Percentiles rank a stretch among this genome's conserved stretches.
These are phyloP conservation scores for Aspergillus unguis DNA, from an alignment of 2,329 filamentous ascomycete genomes.

Conservation along the genomic window DNA sequence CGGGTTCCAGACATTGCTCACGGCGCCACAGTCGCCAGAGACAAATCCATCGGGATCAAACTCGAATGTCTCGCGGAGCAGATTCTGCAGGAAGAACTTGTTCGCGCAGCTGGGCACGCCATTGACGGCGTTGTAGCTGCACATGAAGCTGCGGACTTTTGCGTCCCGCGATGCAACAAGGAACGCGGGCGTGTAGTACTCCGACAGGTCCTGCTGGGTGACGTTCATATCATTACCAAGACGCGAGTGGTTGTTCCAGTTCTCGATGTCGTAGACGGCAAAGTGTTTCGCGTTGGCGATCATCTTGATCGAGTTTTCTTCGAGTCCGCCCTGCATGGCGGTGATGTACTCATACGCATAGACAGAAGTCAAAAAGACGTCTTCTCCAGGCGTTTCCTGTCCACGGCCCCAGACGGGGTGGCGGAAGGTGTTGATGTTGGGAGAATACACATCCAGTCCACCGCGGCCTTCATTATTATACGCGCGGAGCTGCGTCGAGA, in stretches of 20 bases:
- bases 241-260: conserved; percentile 43
- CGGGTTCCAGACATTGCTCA: conserved; percentile 57
- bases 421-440: conserved; percentile 64
- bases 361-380: conserved; percentile 46
- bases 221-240: conserved; percentile 56
- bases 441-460: conserved; percentile 46
- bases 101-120: conserved; percentile 64
- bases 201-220: conserved; percentile 59
- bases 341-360: conserved; percentile 55
- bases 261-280: conserved; percentile 57
- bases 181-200: conserved; percentile 67
- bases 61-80: conserved; percentile 64
- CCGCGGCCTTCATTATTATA: conserved; percentile 59
- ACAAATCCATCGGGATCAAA: conserved; percentile 62
- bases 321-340: conserved; percentile 51
- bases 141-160: conserved; percentile 59
- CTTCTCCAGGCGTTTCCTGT: conserved; percentile 59
- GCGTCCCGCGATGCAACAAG: conserved; percentile 60
- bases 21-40: conserved; percentile 63
- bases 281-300: conserved; percentile 59
- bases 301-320: conserved; percentile 39
- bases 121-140: conserved; percentile 63
- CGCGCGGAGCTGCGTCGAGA: conserved; percentile 60
- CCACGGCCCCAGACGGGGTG: conserved; percentile 64
- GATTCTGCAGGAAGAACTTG: conserved; percentile 58